Base-by-base conservation (phyloP, 2,329 filamentous ascomycete species). In the Colletotrichum agaves region DNA sequence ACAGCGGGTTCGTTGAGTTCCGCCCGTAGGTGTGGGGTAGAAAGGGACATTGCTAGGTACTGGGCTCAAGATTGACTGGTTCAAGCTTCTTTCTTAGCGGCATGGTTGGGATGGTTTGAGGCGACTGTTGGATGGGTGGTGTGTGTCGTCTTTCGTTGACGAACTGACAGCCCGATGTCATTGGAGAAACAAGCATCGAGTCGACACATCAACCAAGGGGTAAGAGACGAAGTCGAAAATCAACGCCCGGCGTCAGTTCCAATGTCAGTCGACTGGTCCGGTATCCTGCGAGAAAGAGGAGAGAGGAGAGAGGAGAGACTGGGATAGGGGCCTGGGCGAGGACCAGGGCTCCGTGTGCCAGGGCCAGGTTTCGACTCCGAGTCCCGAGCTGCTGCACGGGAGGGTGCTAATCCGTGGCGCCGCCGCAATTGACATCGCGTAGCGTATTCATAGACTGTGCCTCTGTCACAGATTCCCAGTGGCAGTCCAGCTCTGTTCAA, bases 41-140 rank as follows among this genome's bases (percentile, higher is more conserved):
- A 64, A 64, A 23, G 35, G 37, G 37, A 37, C 15, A 17, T n/a
- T 23, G 39, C 57, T 64, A n/a, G 57, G 57, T 50, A 33, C 15
- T 56, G 50, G 23, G 23, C 31, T 53, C 15, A 21, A 21, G 41
- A 50, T 37, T 23, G 53, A 62, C 8, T 49, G 46, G 31, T 47
- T 63, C 52, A 67, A 67, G 55, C 61, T 67, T 67, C 61, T 64
- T 67, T 67, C 33, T 49, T 63, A 63, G 59, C 33, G 63, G 58
- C 44, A 63, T 61, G 15, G 43, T 59, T 53, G 33, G 33, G 44
- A 50, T 31, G 56, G 56, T 27, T 53, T 46, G 63, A 62, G 17
- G 39, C 59, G 4, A 33, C 11, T 35, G 33, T 27, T 39, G 35
- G 23, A 57, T 50, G 43, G 47, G 17, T 15, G 46, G 46, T 33